These are phyloP conservation scores for Debaryomyces tyrocola DNA, from an alignment of 805 yeast genomes.

Conservation along the genomic window DNA sequence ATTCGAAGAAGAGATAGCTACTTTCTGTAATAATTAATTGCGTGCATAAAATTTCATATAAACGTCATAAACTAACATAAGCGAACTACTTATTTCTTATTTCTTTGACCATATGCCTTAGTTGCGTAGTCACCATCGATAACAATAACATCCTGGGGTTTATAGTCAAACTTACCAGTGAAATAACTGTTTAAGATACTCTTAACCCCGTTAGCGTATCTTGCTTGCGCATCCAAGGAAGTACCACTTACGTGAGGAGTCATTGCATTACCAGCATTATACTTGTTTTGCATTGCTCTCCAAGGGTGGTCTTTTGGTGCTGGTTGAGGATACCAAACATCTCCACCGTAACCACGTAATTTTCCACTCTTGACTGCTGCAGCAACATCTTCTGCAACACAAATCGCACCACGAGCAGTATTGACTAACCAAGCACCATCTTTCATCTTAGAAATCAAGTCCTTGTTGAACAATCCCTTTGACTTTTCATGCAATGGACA, in stretches of 20 bases:
- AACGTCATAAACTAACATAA: background rate
- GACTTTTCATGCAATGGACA: constrained; percentile 75
- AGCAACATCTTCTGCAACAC: constrained; percentile 71
- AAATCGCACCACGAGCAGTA: constrained; percentile 82
- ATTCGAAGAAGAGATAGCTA: background rate
- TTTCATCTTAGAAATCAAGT: constrained; percentile 66
- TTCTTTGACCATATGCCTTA: constrained; percentile 62
- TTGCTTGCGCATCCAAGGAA: constrained; percentile 73
- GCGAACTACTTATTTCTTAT: no score
- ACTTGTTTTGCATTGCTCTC: constrained; percentile 65
- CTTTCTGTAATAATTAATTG: background rate
- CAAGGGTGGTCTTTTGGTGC: constrained; percentile 78
- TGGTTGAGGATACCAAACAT: constrained; percentile 85
- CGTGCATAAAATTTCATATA: background rate
- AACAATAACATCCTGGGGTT: constrained; percentile 75
- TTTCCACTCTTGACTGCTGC: constrained; percentile 70
- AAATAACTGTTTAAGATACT: constrained; percentile 64
- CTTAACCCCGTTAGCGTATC: constrained; percentile 72
- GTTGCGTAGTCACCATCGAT: constrained; percentile 73
- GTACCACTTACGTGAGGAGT: constrained; percentile 82
- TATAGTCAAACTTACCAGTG: constrained; percentile 61
- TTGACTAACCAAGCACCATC: constrained; percentile 72
- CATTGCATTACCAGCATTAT: constrained; percentile 81
- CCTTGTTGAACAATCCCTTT: constrained; percentile 64
- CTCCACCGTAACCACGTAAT: constrained; percentile 80